Evolutionary conservation across 352 stramenopile species (phyloP).

Genomic region (Hyaloperonospora brassicae): DNA sequence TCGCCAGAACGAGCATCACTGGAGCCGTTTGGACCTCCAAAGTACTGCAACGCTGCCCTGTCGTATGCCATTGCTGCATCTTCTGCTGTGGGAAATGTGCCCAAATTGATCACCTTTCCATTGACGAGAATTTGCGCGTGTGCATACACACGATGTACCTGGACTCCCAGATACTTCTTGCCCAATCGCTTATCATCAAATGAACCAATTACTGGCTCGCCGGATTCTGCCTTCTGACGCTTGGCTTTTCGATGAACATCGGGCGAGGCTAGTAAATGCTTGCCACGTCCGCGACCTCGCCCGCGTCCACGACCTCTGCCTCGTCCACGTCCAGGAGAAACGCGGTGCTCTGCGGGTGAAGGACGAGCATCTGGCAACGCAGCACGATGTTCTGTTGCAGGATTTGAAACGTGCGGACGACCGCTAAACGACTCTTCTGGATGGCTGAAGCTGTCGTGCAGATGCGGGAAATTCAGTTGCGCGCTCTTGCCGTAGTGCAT

Average conservation of each 20-base stretch:
- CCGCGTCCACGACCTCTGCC: conserved; percentile 37
- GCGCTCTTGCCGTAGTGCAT: conserved; percentile 54
- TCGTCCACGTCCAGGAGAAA: conserved; percentile 25
- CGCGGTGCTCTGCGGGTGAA: conserved; percentile 6
- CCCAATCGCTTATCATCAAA: conserved; percentile 22
- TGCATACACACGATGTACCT: conserved; percentile 61
- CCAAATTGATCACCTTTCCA: conserved; percentile 68
- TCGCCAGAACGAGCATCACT: conserved; percentile 36
- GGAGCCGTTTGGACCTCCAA: conserved; percentile 40
- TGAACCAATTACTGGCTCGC: conserved; percentile 1
- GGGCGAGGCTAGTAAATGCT: conserved; percentile 37
- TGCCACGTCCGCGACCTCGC: conserved; percentile 47
- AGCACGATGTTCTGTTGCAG: background rate
- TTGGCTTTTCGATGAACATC: conserved; percentile 27
- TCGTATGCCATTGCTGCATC: conserved; percentile 78
- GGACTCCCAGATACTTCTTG: conserved; percentile 71
- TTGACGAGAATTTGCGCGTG: conserved; percentile 75
- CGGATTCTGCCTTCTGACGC: conserved; percentile 27
- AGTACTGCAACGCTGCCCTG: conserved; percentile 68
- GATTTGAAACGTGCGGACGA: conserved; percentile 12
- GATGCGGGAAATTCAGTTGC: conserved; percentile 74
- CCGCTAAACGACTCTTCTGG: conserved; percentile 28
- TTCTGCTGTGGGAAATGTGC: conserved; percentile 55
- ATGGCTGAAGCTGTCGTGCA: conserved; percentile 60
- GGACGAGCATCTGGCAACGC: conserved; percentile 2